Percentiles rank a stretch among this genome's conserved stretches.
Conservation (phyloP, 495 filamentous ascomycete species). For the Lasiosphaeriaceae sp. region DNA sequence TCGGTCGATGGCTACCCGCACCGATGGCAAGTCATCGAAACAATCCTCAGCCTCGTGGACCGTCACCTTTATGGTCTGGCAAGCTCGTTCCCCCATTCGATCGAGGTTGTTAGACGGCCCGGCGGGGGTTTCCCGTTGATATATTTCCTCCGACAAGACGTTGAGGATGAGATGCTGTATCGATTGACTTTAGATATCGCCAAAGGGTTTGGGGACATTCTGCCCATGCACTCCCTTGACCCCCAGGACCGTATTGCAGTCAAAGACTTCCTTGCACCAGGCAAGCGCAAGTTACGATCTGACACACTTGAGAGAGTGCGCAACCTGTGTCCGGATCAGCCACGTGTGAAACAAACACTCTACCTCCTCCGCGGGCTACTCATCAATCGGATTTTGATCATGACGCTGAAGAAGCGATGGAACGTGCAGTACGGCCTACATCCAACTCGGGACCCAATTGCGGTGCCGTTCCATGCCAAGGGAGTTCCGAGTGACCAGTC, state of each 20-base stretch:
- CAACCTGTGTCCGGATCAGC: conserved; percentile 23
- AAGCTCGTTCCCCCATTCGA: conserved; percentile 34
- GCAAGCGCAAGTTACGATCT: conserved; percentile 11
- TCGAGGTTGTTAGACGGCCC: conserved; percentile 38
- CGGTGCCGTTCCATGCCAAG: conserved; percentile 27
- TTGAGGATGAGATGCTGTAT: conserved; percentile 38
- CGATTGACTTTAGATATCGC: conserved; percentile 37
- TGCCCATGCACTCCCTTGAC: conserved; percentile 21
- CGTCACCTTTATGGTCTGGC: conserved; percentile 34
- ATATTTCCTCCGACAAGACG: conserved; percentile 43
- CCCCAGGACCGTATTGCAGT: conserved; percentile 36
- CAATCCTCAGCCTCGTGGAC: conserved; percentile 39
- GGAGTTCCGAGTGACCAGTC: conserved; percentile 22
- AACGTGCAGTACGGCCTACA: conserved; percentile 42
- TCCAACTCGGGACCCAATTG: conserved; percentile 32
- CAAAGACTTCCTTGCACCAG: conserved; percentile 25
- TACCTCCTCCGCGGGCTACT: conserved; percentile 34
- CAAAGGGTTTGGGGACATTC: conserved; percentile 24
- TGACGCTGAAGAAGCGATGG: conserved; percentile 39
- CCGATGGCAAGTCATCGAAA: conserved; percentile 42
- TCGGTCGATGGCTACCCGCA: conserved; percentile 48
- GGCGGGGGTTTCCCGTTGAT: conserved; percentile 39
- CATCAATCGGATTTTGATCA: conserved; percentile 34
- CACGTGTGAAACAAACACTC: conserved; percentile 11
- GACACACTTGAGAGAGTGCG: conserved; percentile 17